Evolutionary conservation across 1,284 basidiomycete species (phyloP).

Genomic region (Peniophora sp.): DNA sequence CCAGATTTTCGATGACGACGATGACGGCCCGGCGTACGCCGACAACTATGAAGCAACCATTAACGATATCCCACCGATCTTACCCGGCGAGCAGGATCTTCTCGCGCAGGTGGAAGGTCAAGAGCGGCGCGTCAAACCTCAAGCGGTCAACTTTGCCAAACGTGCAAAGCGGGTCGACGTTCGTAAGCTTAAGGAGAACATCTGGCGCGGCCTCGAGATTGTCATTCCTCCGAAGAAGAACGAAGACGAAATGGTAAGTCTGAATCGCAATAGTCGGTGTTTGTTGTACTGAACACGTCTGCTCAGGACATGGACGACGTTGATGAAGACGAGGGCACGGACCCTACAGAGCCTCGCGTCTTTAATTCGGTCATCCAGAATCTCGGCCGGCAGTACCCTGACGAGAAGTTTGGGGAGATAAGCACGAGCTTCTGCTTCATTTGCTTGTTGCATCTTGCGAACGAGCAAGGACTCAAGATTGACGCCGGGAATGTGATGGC

Average conservation of each 20-base stretch:
- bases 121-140: conserved; percentile 75
- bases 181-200: conserved; percentile 94
- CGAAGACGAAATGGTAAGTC: conserved; percentile 49
- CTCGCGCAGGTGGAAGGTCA: conserved; percentile 76
- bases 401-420: conserved; percentile 95
- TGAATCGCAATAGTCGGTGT: not conserved
- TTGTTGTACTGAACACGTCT: conserved; percentile 2
- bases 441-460: conserved; percentile 90
- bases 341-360: conserved; percentile 60
- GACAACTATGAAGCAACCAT: conserved; percentile 59
- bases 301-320: conserved; percentile 46
- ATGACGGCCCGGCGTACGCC: conserved; percentile 74
- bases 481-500: conserved; percentile 26
- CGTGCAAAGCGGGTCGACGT: conserved; percentile 97
- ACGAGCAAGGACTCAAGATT: conserved; percentile 85
- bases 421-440: conserved; percentile 99
- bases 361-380: conserved; percentile 84
- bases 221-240: conserved; percentile 32
- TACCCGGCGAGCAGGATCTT: conserved; percentile 79
- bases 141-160: conserved; percentile 93
- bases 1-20: conserved; percentile 94
- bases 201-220: conserved; percentile 88
- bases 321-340: conserved; percentile 31
- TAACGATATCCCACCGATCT: conserved; percentile 34
- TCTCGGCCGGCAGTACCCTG: conserved; percentile 78